phyloP scores from a whole-genome alignment of 176 grass and related monocot species.

The Zizania latifolia region DNA sequence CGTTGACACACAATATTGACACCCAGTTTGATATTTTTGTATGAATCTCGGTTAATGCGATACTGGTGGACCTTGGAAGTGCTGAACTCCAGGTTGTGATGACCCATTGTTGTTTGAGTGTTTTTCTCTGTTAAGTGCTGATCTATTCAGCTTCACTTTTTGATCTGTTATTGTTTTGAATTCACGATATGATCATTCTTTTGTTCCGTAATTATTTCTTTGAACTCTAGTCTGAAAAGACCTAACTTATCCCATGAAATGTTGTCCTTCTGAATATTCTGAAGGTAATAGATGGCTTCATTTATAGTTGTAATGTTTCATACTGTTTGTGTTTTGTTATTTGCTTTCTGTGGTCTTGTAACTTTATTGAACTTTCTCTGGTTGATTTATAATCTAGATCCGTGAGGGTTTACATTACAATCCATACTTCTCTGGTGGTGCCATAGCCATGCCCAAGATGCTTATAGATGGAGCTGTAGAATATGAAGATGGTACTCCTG shows the following conservation, averaged over 20 bases:
- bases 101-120: background rate
- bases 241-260: background rate
- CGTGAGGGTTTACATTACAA: slow-evolving; percentile 96
- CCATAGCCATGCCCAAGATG: slow-evolving; percentile 99
- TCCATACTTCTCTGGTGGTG: slow-evolving; percentile 96
- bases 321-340: background rate
- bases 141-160: background rate
- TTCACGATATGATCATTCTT: background rate
- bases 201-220: slow-evolving; percentile 3
- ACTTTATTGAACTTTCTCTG: background rate
- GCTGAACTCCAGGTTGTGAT: background rate
- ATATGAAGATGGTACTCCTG: slow-evolving; percentile 91
- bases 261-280: background rate
- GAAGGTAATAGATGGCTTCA: background rate
- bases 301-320: background rate
- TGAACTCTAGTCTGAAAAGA: background rate
- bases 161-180: background rate
- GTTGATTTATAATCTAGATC: slow-evolving; percentile 53
- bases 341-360: background rate
- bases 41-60: background rate
- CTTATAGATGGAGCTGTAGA: slow-evolving; percentile 92
- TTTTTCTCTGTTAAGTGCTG: background rate
- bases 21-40: slow-evolving; percentile 2
- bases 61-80: background rate
- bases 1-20: background rate